Evolutionary conservation across 2,329 filamentous ascomycete genomes (phyloP), one percentile per base, ranked within the genome.

Genomic region (Talaromyces marneffei): DNA sequence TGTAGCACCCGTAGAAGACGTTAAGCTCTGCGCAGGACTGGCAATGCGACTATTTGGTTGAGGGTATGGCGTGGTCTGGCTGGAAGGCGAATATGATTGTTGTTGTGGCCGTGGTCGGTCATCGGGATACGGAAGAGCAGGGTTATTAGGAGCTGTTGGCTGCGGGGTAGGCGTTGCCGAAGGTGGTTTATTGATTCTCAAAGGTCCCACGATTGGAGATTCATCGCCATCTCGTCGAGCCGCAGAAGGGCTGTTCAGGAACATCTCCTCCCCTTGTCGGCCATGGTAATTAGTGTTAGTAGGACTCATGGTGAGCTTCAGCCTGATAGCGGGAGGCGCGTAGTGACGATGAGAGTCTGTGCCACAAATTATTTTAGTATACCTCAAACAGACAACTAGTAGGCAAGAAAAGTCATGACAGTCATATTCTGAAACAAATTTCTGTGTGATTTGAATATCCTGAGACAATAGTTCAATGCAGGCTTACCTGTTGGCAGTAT

Each of bases 181-280:
- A 57, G 81, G 81, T 33, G 87, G 84, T 75, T 95, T 95, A 79
- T 87, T 88, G 73, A 96, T 95, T 70, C 91, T 86, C 76, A 96
- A 77, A 63, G 92, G 92, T 69, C 90, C 90, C 67, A 96, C 84
- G 18, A 89, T 90, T 62, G 91, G 90, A 69, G 90, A 91, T 69
- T 91, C 86, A 50, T 76, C 75, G 60, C 75, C 77, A 27, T 62
- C 60, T 37, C 31, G 44, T 25, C 62, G 62, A 37, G 44, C 25
- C 27, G 61, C 52, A 14, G 66, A 20, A n/a, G 75, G 75, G 63
- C 71, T 76, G 64, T 81, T 75, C 66, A 95, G 83, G 78, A 95
- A 93, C 79, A 95, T 88, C 82, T 93, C 91, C 76, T 92, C 88
- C 31, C 91, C 88, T 27, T 88, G 85, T 67, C 87, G 80, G 69